A percentile compares a stretch with the other conserved stretches of the same genome.
Evolutionary conservation across 2,329 filamentous ascomycete species (phyloP).

Genomic region (Ascochyta viciae-villosae): DNA sequence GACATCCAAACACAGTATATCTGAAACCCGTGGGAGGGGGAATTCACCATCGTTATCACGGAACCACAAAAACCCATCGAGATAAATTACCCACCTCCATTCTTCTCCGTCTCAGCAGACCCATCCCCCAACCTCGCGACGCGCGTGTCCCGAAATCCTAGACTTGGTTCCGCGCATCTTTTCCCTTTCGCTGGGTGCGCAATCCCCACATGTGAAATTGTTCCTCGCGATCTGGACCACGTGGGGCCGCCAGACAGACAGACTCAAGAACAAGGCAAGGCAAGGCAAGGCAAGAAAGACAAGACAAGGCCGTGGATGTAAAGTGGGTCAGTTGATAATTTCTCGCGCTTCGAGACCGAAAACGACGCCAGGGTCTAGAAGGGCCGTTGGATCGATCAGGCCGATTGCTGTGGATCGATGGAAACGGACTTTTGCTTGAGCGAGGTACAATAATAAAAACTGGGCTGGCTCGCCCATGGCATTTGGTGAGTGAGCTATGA

Average conservation of each 20-base stretch:
- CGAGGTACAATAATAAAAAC: neutral
- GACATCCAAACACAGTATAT: too few species aligned
- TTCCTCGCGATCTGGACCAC: constrained; percentile 8
- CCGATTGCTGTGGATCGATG: constrained; percentile 14
- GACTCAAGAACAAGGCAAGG: too few species aligned
- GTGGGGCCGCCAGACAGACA: neutral
- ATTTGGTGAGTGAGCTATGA: neutral
- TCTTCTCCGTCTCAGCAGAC: too few species aligned
- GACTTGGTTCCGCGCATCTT: constrained; percentile 12
- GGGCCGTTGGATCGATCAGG: constrained; percentile 13
- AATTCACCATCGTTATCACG: too few species aligned
- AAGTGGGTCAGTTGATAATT: constrained; percentile 8
- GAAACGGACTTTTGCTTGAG: too few species aligned
- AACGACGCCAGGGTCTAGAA: constrained; percentile 16
- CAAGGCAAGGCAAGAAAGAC: too few species aligned
- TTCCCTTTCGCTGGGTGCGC: neutral
- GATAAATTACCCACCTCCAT: too few species aligned
- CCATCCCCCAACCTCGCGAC: neutral
- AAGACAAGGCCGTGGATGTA: neutral
- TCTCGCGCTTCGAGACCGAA: constrained; percentile 10
- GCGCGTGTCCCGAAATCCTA: neutral
- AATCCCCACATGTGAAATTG: constrained; percentile 3
- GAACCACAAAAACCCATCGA: too few species aligned
- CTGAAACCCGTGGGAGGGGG: too few species aligned
- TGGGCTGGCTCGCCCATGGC: neutral